phyloP scores from a whole-genome alignment of 768 basidiomycete genomes.

The Kwoniella bestiolae region DNA sequence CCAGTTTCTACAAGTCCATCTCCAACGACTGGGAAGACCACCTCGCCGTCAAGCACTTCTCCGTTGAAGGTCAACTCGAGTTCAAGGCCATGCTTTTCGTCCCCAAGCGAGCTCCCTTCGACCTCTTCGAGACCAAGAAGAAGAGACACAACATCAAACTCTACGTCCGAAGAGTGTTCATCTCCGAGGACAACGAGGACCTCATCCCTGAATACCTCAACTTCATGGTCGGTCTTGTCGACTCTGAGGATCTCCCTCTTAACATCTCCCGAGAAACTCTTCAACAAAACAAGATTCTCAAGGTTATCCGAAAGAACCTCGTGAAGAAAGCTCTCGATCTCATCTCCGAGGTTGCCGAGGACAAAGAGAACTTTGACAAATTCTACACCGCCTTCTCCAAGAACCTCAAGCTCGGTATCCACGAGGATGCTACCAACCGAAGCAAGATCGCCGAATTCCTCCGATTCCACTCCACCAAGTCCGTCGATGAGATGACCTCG shows the following conservation, averaged over 20 bases:
- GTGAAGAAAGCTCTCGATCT: slow-evolving; percentile 98
- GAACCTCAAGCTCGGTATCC: slow-evolving; percentile 99
- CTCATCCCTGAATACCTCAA: slow-evolving; percentile 91
- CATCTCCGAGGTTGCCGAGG: slow-evolving; percentile 94
- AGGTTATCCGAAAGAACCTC: slow-evolving; percentile 87
- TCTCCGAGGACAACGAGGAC: slow-evolving; percentile 99
- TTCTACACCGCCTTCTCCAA: slow-evolving; percentile 98
- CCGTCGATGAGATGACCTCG: slow-evolving; percentile 84
- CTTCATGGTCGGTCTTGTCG: slow-evolving; percentile 99
- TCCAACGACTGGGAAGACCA: slow-evolving; percentile 99
- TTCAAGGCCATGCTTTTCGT: slow-evolving; percentile 99
- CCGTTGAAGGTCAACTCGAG: slow-evolving; percentile 99
- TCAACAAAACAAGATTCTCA: slow-evolving; percentile 99
- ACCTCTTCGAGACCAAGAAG: slow-evolving; percentile 99
- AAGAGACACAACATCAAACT: slow-evolving; percentile 99
- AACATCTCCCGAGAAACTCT: slow-evolving; percentile 99
- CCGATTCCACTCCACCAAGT: slow-evolving; percentile 96
- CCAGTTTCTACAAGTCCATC: slow-evolving; percentile 97
- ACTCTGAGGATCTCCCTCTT: slow-evolving; percentile 98
- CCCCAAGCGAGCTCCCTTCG: slow-evolving; percentile 98
- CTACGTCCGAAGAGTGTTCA: slow-evolving; percentile 99
- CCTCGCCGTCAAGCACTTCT: slow-evolving; percentile 99
- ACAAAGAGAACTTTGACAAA: slow-evolving; percentile 80
- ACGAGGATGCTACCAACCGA: slow-evolving; percentile 98
- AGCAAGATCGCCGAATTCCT: slow-evolving; percentile 99